Percentiles rank a stretch among this genome's conserved stretches.
Conservation (phyloP, 805 yeast genomes). For the Hanseniaspora vineae region DNA sequence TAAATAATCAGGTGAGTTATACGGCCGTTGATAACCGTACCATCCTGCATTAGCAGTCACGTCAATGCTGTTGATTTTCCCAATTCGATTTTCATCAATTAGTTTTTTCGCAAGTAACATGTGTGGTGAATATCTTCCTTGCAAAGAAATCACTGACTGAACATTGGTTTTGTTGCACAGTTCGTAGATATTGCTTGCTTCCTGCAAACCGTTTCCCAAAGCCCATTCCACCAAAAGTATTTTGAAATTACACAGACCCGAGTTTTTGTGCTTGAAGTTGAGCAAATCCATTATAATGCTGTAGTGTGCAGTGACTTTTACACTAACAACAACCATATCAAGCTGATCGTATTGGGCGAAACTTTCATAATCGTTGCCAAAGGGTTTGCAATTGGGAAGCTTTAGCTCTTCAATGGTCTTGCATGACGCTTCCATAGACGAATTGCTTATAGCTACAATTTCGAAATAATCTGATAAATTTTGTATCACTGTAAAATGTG, state of each 20-base stretch:
- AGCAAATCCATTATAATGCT: slow-evolving; percentile 11
- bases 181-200: slow-evolving; percentile 17
- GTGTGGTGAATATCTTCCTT: slow-evolving; percentile 22
- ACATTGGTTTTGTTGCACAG: slow-evolving; percentile 15
- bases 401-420: slow-evolving; percentile 15
- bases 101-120: slow-evolving; percentile 20
- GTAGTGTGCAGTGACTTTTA: slow-evolving; percentile 13
- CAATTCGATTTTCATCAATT: slow-evolving; percentile 18
- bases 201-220: slow-evolving; percentile 13
- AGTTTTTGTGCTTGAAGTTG: slow-evolving; percentile 12
- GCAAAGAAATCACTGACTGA: slow-evolving; percentile 19
- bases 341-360: slow-evolving; percentile 14
- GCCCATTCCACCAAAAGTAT: slow-evolving; percentile 21
- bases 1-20: slow-evolving; percentile 15
- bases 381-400: slow-evolving; percentile 13
- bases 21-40: slow-evolving; percentile 21
- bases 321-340: slow-evolving; percentile 18
- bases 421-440: slow-evolving; percentile 11
- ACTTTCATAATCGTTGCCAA: slow-evolving; percentile 8
- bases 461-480: slow-evolving; percentile 20
- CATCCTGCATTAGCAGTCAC: slow-evolving; percentile 21
- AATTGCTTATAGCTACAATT: slow-evolving; percentile 17
- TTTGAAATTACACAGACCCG: slow-evolving; percentile 9
- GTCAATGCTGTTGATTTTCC: slow-evolving; percentile 21
- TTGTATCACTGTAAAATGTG: slow-evolving; percentile 19